Evolutionary conservation across 306 rosid genomes (phyloP).

Genomic region (Vachellia pachyceras): DNA sequence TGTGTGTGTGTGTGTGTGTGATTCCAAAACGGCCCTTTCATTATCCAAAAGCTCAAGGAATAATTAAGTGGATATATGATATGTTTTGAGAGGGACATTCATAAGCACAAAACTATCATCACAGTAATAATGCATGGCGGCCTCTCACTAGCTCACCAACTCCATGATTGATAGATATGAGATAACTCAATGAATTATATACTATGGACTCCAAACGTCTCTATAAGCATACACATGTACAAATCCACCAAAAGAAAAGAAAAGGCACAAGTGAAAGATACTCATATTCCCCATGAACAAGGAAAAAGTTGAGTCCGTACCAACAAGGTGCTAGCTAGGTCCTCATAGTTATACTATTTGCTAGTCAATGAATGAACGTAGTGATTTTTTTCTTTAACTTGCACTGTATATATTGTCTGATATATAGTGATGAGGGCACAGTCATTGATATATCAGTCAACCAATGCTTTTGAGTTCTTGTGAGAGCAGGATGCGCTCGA

Average conservation of each 20-base stretch:
- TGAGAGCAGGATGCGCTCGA: not conserved
- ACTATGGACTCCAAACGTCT: not conserved
- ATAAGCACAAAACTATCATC: not conserved
- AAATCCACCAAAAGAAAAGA: not conserved
- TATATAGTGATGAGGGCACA: not conserved
- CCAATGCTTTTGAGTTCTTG: not conserved
- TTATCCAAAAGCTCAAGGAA: conserved; percentile 21
- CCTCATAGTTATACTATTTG: not conserved
- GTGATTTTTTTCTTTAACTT: not conserved
- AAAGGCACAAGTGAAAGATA: not conserved
- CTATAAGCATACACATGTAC: too few relatives aligned
- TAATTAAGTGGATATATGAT: not conserved
- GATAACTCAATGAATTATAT: conserved; percentile 25
- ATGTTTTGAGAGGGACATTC: conserved; percentile 10
- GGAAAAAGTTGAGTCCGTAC: not conserved
- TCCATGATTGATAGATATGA: not conserved
- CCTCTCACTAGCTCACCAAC: not conserved
- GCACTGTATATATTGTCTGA: not conserved
- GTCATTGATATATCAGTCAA: not conserved
- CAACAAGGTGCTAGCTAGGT: not conserved
- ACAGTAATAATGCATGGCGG: conserved; percentile 4
- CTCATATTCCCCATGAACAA: not conserved
- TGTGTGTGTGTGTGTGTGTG: too few relatives aligned
- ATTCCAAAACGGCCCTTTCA: conserved; percentile 7
- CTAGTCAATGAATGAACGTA: not conserved